These are phyloP conservation scores for Linanthus parryae DNA, from an alignment of 148 eudicot species.

Conservation along the genomic window DNA sequence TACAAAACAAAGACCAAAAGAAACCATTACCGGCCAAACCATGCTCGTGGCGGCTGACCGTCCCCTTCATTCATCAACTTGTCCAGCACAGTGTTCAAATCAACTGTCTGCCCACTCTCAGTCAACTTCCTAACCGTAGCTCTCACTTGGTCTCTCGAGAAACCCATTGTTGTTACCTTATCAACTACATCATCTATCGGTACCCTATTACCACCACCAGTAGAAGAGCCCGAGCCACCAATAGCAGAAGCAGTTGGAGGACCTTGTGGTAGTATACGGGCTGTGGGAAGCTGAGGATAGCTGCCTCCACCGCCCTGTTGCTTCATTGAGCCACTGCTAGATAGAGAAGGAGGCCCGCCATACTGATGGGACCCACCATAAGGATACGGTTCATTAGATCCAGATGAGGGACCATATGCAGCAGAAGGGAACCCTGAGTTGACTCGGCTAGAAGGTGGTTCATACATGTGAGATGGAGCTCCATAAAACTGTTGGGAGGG, in stretches of 20 bases:
- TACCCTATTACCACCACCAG: slow-evolving; percentile 73
- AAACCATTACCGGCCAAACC: slow-evolving; percentile 56
- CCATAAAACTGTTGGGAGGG: slow-evolving; percentile 52
- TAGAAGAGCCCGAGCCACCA: slow-evolving; percentile 46
- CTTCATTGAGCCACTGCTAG: slow-evolving; percentile 53
- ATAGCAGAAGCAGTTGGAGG: slow-evolving; percentile 16
- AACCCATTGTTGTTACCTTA: slow-evolving; percentile 83
- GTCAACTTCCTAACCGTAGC: slow-evolving; percentile 76
- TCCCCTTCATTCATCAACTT: slow-evolving; percentile 89
- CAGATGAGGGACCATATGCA: slow-evolving; percentile 44
- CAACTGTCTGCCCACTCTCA: slow-evolving; percentile 84
- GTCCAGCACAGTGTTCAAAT: slow-evolving; percentile 81
- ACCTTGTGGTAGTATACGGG: slow-evolving; percentile 16
- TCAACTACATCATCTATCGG: slow-evolving; percentile 88
- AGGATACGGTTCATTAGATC: slow-evolving; percentile 47
- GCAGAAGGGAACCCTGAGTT: slow-evolving; percentile 45
- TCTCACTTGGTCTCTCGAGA: slow-evolving; percentile 79
- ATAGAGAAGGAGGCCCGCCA: slow-evolving; percentile 52
- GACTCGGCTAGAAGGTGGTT: slow-evolving; percentile 51
- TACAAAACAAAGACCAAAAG: background rate
- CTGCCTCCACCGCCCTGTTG: slow-evolving; percentile 38
- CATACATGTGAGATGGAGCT: slow-evolving; percentile 45
- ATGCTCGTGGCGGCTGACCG: slow-evolving; percentile 51
- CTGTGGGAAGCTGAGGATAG: slow-evolving; percentile 56
- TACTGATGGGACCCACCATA: no score